These are phyloP conservation scores for Emericellopsis terricola DNA, from an alignment of 495 filamentous ascomycete genomes.

Conservation along the genomic window DNA sequence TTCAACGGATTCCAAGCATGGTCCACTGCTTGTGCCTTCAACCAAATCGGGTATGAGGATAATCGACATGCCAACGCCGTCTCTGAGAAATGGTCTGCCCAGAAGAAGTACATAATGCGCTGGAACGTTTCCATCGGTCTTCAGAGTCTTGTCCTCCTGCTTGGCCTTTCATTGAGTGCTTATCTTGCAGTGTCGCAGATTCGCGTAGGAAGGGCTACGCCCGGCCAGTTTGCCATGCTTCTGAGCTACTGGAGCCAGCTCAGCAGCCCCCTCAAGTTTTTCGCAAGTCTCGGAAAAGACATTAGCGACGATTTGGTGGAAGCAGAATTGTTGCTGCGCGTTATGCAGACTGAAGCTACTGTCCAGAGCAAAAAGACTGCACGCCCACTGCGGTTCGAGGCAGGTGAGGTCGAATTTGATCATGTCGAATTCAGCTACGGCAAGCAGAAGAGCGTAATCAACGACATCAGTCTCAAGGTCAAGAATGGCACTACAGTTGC, in stretches of 20 bases:
- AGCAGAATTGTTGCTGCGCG: constrained; percentile 51
- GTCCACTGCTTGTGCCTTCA: constrained; percentile 56
- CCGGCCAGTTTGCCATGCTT: constrained; percentile 56
- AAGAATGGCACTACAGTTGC: constrained; percentile 47
- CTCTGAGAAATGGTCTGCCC: constrained; percentile 19
- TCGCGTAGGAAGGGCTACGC: constrained; percentile 28
- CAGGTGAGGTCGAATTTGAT: constrained; percentile 46
- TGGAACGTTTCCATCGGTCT: constrained; percentile 28
- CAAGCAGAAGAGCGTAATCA: constrained; percentile 43
- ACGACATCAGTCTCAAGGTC: constrained; percentile 42
- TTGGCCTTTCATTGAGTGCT: constrained; percentile 43
- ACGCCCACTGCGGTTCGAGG: constrained; percentile 31
- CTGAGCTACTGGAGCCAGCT: constrained; percentile 54
- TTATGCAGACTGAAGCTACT: constrained; percentile 48
- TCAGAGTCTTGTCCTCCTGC: constrained; percentile 40
- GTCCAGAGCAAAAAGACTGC: constrained; percentile 39
- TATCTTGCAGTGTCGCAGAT: constrained; percentile 56
- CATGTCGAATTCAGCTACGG: constrained; percentile 57
- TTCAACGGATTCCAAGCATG: constrained; percentile 49
- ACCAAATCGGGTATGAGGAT: constrained; percentile 47
- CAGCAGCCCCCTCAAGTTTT: constrained; percentile 40
- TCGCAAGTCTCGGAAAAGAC: constrained; percentile 39
- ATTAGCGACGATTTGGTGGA: constrained; percentile 47
- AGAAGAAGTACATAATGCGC: constrained; percentile 19
- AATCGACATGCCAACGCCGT: constrained; percentile 36